Evolutionary conservation across 2,329 filamentous ascomycete species (phyloP).

Genomic region (Cordyceps tenuipes): DNA sequence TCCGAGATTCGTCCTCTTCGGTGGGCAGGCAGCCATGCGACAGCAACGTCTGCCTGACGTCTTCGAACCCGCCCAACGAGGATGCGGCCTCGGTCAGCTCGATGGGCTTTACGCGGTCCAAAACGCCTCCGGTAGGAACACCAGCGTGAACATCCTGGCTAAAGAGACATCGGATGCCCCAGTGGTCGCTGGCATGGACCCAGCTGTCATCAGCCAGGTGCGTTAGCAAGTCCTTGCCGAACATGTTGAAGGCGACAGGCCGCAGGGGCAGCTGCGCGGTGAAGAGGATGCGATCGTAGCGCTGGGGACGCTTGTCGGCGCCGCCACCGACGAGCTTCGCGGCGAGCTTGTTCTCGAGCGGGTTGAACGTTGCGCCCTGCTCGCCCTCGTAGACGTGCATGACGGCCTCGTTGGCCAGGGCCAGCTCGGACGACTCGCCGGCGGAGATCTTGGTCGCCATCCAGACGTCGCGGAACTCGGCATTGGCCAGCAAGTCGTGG

Average conservation of each 20-base stretch:
- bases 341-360: slow-evolving; percentile 47
- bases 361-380: slow-evolving; percentile 58
- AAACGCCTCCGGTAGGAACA: background rate
- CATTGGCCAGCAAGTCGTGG: slow-evolving; percentile 36
- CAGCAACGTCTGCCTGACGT: slow-evolving; percentile 31
- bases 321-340: slow-evolving; percentile 38
- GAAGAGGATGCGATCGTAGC: slow-evolving; percentile 57
- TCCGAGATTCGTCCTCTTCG: slow-evolving; percentile 30
- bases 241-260: slow-evolving; percentile 43
- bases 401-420: slow-evolving; percentile 17
- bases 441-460: slow-evolving; percentile 34
- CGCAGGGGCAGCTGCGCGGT: slow-evolving; percentile 30
- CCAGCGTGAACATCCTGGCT: background rate
- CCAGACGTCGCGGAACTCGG: slow-evolving; percentile 46
- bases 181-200: slow-evolving; percentile 46
- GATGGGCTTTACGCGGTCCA: slow-evolving; percentile 19
- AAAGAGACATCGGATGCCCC: slow-evolving; percentile 43
- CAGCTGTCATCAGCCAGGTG: background rate
- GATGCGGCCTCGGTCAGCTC: slow-evolving; percentile 21
- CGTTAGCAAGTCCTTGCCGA: slow-evolving; percentile 32
- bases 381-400: slow-evolving; percentile 45
- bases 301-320: slow-evolving; percentile 48
- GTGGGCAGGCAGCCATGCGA: slow-evolving; percentile 37
- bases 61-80: slow-evolving; percentile 23
- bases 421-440: slow-evolving; percentile 28